Evolutionary conservation across 805 yeast genomes (phyloP), one percentile per base, ranked within the genome.

Genomic region (Clavispora fructus): DNA sequence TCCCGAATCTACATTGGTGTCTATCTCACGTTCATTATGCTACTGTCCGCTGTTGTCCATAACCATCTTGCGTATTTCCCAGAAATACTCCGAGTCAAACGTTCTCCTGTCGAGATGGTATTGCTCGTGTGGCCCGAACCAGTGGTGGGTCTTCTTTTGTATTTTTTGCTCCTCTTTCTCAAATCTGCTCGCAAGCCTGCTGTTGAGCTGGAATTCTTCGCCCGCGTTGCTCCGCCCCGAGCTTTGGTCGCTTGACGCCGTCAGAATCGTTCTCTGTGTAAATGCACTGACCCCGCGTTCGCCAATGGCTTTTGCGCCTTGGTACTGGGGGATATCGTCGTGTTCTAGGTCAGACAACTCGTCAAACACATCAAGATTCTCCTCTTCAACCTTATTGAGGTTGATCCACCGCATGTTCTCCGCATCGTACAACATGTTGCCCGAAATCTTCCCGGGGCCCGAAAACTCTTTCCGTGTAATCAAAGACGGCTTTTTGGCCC

Each of bases 381-480:
- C 48, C 37, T 68, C 65, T 5, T 73, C 75, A 1, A 60, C 59
- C 30, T 60, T 59, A 29, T 62, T 66, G 38, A 74, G 50, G 51
- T 75, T 78, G n/a, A 80, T 70, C 88, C 88, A 83, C 48, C 79
- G 59, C 59, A 80, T 59, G 33, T 75, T 74, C 27, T 74, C 77
- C 9, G 77, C 71, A 57, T 82, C 87, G 58, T 79, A 83, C 26
- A 73, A 67, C 88, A 83, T 83, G 51, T 77, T 73, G 2, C 60
- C 57, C 35, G 55, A 56, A 7, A 49, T 51, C 8, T 41, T 47
- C 31, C 32, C 41, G 47, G 50, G 60, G 14, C 64, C 35, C 37
- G 54, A 47, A 48, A 62, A 56, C 19, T 67, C 69, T 23, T 52
- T 55, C 29, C 52, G 41, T 30, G 71, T 62, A 32, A 73, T 73